phyloP scores from a whole-genome alignment of 2,329 filamentous ascomycete genomes.

The Alternaria sp. region DNA sequence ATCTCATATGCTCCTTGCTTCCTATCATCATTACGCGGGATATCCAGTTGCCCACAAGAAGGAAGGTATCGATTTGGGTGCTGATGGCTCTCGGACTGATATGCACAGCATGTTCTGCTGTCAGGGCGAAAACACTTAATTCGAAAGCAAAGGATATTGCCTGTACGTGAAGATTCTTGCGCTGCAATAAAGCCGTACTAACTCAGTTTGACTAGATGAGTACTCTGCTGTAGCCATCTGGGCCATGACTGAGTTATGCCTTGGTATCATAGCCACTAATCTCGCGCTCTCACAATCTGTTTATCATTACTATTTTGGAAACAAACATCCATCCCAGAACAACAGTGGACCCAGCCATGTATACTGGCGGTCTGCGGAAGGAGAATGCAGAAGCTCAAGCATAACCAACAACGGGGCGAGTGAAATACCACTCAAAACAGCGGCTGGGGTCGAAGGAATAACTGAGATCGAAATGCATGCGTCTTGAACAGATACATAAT shows the following conservation, averaged over 20 bases:
- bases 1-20: background rate
- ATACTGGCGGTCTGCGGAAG: background rate
- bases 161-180: background rate
- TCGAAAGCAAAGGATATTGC: background rate
- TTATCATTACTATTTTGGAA: background rate
- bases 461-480: background rate
- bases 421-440: background rate
- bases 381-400: background rate
- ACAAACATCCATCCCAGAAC: background rate
- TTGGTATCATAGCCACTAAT: slow-evolving; percentile 6
- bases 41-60: background rate
- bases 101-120: slow-evolving; percentile 2
- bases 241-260: slow-evolving; percentile 9
- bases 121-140: background rate
- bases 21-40: background rate
- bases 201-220: background rate
- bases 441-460: background rate
- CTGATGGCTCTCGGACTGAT: slow-evolving; percentile 5
- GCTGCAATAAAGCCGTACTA: background rate
- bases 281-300: background rate
- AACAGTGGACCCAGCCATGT: background rate
- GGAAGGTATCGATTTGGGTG: slow-evolving; percentile 1
- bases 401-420: background rate
- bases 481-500: background rate
- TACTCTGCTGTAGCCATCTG: slow-evolving; percentile 6